These are phyloP conservation scores for Saccharomycopsis sp. DNA, from an alignment of 805 yeast genomes.

Conservation along the genomic window DNA sequence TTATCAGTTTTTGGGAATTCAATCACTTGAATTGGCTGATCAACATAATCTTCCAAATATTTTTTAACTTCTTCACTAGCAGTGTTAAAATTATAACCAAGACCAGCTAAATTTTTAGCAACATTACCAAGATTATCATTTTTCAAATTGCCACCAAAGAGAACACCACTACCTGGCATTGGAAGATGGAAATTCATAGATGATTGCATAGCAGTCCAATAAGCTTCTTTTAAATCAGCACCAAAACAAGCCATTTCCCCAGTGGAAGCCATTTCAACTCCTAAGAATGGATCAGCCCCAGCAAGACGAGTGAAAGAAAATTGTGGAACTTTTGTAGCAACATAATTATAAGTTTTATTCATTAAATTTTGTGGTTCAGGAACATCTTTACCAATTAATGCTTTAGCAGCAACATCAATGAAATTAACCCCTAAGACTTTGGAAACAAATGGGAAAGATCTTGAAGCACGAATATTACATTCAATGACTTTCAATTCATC, in stretches of 20 bases:
- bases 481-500: constrained; percentile 88
- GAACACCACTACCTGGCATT: constrained; percentile 75
- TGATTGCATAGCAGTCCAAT: constrained; percentile 95
- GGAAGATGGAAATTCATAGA: constrained; percentile 97
- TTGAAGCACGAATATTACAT: constrained; percentile 96
- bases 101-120: constrained; percentile 53
- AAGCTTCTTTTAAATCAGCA: constrained; percentile 72
- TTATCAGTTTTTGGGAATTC: constrained; percentile 91
- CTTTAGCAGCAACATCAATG: constrained; percentile 88
- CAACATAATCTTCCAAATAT: constrained; percentile 46
- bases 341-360: constrained; percentile 65
- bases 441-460: constrained; percentile 98
- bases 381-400: constrained; percentile 62
- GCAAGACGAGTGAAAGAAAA: constrained; percentile 97
- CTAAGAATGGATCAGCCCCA: constrained; percentile 98
- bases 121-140: constrained; percentile 63
- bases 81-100: constrained; percentile 76
- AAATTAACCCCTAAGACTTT: constrained; percentile 93
- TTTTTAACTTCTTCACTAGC: constrained; percentile 64
- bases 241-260: constrained; percentile 99
- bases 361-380: constrained; percentile 79
- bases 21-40: constrained; percentile 40
- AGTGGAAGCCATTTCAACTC: constrained; percentile 98
- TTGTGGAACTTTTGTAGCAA: constrained; percentile 97
- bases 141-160: constrained; percentile 89